Base-by-base conservation (phyloP, 1,284 basidiomycete genomes). In the Trichosporon faecale region DNA sequence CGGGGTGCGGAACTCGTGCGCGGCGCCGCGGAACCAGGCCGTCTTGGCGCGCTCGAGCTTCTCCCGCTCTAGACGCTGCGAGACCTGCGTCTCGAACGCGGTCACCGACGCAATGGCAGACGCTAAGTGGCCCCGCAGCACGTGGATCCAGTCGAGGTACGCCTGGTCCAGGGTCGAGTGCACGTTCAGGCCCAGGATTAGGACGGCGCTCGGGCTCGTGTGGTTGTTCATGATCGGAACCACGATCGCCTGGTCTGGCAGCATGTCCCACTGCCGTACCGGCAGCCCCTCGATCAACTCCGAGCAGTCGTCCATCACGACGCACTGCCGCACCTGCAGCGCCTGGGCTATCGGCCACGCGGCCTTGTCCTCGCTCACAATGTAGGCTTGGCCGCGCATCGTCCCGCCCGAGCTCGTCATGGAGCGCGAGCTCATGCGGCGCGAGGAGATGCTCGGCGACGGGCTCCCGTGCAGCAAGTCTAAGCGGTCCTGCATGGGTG, bases 161-260 rank as follows among this genome's bases (percentile, higher is more conserved):
- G 72, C 71, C 3, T 68, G 44, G 64, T 81, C 77, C 55, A 76
- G 73, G 5, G 78, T 76, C 18, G 76, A 70, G 33, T 70, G 68
- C 2, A 77, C 64, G 69, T 80, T 80, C 31, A 82, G 73, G 16
- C 82, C 82, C 3, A 84, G 66, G 60, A 84, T 77, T 3, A 83
- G 55, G 3, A 83, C 76, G 0, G 75, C 75, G 2, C 70, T 65
- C 0, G 80, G 79, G 2, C 73, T 66, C 2, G 61, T 60, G 14
- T 46, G 11, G 44, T 78, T 77, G 21, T 71, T 72, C 3, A 67
- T 70, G 33, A 83, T 72, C 0, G 82, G 82, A 14, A 83, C 75
- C 16, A 82, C 77, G 25, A 83, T 75, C 0, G 82, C 83, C 31
- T 74, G 75, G 18, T 76, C 68, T 0, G 79, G 76, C 4, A 78